Conservation (phyloP, 192 early-diverging fungal species). For the Entrophospora sp. region DNA sequence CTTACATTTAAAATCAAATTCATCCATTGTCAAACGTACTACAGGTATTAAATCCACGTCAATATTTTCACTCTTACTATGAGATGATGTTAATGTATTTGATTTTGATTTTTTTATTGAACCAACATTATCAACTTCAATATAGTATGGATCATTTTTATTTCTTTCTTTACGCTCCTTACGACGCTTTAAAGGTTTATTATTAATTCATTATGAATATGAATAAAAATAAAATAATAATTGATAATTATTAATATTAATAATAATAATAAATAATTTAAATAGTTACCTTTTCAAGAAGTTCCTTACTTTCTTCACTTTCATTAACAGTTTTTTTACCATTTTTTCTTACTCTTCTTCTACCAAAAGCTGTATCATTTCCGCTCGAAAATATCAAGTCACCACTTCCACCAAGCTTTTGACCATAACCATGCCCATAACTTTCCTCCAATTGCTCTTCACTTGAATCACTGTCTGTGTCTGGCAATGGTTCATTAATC, state of each 20-base stretch:
- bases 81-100: not conserved
- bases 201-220: not conserved
- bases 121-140: constrained; percentile 35
- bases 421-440: constrained; percentile 25
- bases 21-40: constrained; percentile 59
- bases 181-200: constrained; percentile 29
- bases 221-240: too few species aligned
- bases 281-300: constrained; percentile 33
- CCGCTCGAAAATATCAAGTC: constrained; percentile 25
- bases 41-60: constrained; percentile 80
- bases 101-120: constrained; percentile 25
- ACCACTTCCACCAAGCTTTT: constrained; percentile 19
- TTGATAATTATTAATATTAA: too few species aligned
- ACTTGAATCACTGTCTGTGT: constrained; percentile 42
- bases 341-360: constrained; percentile 15
- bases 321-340: constrained; percentile 24
- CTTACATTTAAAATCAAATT: constrained; percentile 26
- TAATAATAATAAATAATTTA: too few species aligned
- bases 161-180: constrained; percentile 37
- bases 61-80: constrained; percentile 40
- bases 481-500: constrained; percentile 68
- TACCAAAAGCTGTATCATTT: constrained; percentile 24
- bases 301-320: constrained; percentile 38
- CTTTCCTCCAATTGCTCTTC: constrained; percentile 28
- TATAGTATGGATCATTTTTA: constrained; percentile 62